Evolutionary conservation across 257 asterid genomes (phyloP).

Genomic region (Sherardia arvensis): DNA sequence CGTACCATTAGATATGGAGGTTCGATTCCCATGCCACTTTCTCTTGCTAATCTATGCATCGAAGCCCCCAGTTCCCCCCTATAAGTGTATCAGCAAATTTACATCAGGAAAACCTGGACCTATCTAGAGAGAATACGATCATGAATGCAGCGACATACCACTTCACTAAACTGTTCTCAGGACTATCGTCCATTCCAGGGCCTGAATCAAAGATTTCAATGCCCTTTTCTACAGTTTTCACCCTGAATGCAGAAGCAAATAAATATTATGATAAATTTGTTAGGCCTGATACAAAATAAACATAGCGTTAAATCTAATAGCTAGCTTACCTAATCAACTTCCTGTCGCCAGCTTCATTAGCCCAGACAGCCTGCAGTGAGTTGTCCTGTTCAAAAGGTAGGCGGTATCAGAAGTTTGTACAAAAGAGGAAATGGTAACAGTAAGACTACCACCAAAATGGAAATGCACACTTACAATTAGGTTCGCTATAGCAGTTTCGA

Average conservation of each 20-base stretch:
- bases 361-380: conserved; percentile 77
- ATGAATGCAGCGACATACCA: conserved; percentile 51
- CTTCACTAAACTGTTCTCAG: conserved; percentile 44
- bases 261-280: conserved; percentile 7
- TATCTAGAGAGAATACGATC: too few relatives aligned
- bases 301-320: not conserved
- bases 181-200: conserved; percentile 75
- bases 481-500: conserved; percentile 73
- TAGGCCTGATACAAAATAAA: not conserved
- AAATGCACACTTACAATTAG: conserved; percentile 43
- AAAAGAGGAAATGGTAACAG: conserved; percentile 3
- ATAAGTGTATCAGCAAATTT: conserved; percentile 9
- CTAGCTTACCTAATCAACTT: conserved; percentile 43
- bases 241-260: conserved; percentile 29
- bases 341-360: conserved; percentile 26
- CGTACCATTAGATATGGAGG: conserved; percentile 67
- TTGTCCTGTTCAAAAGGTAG: conserved; percentile 45
- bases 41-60: conserved; percentile 37
- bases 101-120: not conserved
- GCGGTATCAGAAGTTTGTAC: conserved; percentile 5
- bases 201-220: conserved; percentile 60
- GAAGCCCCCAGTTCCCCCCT: conserved; percentile 90
- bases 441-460: too few relatives aligned
- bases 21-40: conserved; percentile 43
- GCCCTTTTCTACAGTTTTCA: conserved; percentile 19